Evolutionary conservation across 1,284 basidiomycete species (phyloP).

Genomic region (Leccinum angustisporum): DNA sequence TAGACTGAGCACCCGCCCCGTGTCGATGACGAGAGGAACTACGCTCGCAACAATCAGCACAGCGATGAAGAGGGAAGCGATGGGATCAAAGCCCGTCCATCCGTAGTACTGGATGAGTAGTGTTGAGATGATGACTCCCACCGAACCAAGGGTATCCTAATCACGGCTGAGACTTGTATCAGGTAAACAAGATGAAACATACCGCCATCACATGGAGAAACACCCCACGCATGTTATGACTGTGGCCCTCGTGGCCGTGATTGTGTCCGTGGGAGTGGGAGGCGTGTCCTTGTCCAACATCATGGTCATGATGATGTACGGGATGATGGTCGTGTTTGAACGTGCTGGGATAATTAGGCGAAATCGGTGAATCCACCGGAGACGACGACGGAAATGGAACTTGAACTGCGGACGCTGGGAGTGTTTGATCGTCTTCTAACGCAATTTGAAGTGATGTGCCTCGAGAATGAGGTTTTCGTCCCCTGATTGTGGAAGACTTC

Average conservation of each 20-base stretch:
- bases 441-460: slow-evolving; percentile 34
- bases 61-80: slow-evolving; percentile 97
- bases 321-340: slow-evolving; percentile 34
- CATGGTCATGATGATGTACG: slow-evolving; percentile 32
- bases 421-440: slow-evolving; percentile 43
- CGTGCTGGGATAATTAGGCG: slow-evolving; percentile 35
- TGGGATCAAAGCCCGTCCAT: slow-evolving; percentile 99
- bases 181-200: slow-evolving; percentile 32
- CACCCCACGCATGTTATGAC: slow-evolving; percentile 99
- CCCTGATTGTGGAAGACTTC: slow-evolving; percentile 25
- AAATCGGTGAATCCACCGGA: slow-evolving; percentile 36
- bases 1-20: slow-evolving; percentile 84
- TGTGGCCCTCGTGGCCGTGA: slow-evolving; percentile 76
- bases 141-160: slow-evolving; percentile 86
- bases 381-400: slow-evolving; percentile 57
- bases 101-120: slow-evolving; percentile 94
- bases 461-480: slow-evolving; percentile 35
- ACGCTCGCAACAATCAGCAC: slow-evolving; percentile 94
- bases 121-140: slow-evolving; percentile 98
- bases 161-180: slow-evolving; percentile 16
- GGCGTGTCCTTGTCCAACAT: slow-evolving; percentile 46
- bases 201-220: slow-evolving; percentile 92
- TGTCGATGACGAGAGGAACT: slow-evolving; percentile 92
- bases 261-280: slow-evolving; percentile 42
- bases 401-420: slow-evolving; percentile 67